phyloP scores from a whole-genome alignment of 108 stramenopile genomes.

The Cylindrotheca fusiformis region DNA sequence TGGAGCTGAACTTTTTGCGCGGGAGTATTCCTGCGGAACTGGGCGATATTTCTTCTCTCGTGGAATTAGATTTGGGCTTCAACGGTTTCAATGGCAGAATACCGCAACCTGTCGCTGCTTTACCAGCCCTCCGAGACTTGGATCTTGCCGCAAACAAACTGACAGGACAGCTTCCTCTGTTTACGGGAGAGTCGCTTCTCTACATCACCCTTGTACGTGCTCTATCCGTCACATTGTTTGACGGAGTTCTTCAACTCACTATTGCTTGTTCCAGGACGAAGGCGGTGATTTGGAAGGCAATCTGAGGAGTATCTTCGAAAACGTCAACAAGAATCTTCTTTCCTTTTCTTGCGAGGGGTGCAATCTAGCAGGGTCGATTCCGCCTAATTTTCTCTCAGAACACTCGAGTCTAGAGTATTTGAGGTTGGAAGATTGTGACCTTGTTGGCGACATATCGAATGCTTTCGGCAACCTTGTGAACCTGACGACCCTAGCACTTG shows the following conservation, averaged over 20 bases:
- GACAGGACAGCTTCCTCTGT: constrained; percentile 47
- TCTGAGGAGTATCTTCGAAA: too few relatives aligned
- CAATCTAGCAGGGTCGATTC: constrained; percentile 19
- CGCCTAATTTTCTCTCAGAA: constrained; percentile 38
- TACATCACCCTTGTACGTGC: too few relatives aligned
- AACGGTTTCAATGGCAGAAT: constrained; percentile 27
- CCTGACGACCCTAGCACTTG: constrained; percentile 26
- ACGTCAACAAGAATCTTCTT: too few relatives aligned
- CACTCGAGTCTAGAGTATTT: constrained; percentile 30
- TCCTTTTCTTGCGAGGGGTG: not conserved
- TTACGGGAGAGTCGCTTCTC: constrained; percentile 39
- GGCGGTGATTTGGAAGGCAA: too few relatives aligned
- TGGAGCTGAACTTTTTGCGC: constrained; percentile 34
- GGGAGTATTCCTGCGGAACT: constrained; percentile 42
- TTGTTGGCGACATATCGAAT: constrained; percentile 51
- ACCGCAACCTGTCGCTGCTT: constrained; percentile 31
- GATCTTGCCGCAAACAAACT: constrained; percentile 46
- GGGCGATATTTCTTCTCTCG: constrained; percentile 23
- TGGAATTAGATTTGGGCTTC: constrained; percentile 7
- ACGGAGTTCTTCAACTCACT: too few relatives aligned
- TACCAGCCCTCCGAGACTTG: constrained; percentile 39
- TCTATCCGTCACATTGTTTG: too few relatives aligned
- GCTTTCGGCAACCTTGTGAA: constrained; percentile 22
- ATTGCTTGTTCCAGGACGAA: too few relatives aligned
- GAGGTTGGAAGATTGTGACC: constrained; percentile 48